Percentiles rank a stretch among this genome's conserved stretches.
Evolutionary conservation across 306 rosid species (phyloP).

Genomic region (Prunus mume): DNA sequence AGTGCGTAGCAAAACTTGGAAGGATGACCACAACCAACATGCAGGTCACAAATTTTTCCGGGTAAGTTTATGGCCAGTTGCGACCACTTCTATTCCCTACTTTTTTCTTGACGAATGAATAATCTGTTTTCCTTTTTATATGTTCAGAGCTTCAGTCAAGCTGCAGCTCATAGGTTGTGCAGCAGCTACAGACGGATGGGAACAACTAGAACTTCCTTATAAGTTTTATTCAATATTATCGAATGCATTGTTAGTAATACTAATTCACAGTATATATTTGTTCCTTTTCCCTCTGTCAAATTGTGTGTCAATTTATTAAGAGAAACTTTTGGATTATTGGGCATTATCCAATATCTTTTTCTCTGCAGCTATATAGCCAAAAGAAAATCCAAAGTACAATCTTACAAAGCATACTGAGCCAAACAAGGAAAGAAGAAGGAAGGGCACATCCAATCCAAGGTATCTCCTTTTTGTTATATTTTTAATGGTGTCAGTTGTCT

Average conservation of each 20-base stretch:
- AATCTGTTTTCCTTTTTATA: neutral
- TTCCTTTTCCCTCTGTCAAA: neutral
- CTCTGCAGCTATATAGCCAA: neutral
- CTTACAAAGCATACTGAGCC: neutral
- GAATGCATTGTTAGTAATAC: neutral
- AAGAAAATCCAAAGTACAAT: neutral
- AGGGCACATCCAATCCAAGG: neutral
- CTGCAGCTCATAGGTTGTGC: neutral
- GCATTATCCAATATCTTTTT: neutral
- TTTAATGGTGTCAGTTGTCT: neutral
- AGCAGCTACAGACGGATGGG: neutral
- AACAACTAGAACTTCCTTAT: neutral
- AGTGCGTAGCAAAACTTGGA: neutral
- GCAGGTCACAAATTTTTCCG: neutral
- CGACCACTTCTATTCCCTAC: neutral
- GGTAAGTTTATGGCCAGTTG: neutral
- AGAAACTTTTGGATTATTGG: neutral
- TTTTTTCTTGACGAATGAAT: neutral
- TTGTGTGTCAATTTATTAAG: neutral
- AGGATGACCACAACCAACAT: neutral
- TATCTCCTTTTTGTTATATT: neutral
- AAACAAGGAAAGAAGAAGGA: conserved; percentile 1
- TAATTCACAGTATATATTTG: too few relatives aligned
- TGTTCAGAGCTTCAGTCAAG: neutral
- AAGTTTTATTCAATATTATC: neutral